Percentiles rank a stretch among this genome's conserved stretches.
These are phyloP conservation scores for Dalbergia oliveri DNA, from an alignment of 306 rosid genomes.

Conservation along the genomic window DNA sequence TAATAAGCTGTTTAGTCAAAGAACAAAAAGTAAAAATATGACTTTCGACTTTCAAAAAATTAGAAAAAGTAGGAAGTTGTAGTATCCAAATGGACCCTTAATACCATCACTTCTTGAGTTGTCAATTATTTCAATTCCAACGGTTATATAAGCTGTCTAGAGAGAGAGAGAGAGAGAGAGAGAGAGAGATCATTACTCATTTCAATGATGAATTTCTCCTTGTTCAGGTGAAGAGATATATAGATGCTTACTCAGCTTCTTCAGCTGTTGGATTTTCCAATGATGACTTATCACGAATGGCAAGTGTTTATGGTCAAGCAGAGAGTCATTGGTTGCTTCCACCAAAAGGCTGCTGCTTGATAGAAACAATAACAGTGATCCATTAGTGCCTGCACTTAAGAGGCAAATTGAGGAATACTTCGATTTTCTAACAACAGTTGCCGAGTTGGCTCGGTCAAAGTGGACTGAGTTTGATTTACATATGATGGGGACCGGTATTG, in stretches of 20 bases:
- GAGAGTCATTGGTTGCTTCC: constrained; percentile 67
- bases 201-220: constrained; percentile 41
- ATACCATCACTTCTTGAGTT: constrained; percentile 32
- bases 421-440: constrained; percentile 71
- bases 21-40: too few species aligned
- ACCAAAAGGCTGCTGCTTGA: constrained; percentile 60
- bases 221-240: constrained; percentile 86
- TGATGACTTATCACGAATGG: constrained; percentile 77
- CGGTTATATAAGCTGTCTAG: constrained; percentile 30
- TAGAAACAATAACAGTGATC: constrained; percentile 52
- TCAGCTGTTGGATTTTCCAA: constrained; percentile 89
- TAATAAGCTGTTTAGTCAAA: too few species aligned
- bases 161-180: neutral
- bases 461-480: constrained; percentile 95
- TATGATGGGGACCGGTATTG: constrained; percentile 83
- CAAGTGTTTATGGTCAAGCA: constrained; percentile 67
- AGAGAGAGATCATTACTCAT: constrained; percentile 37
- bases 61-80: too few species aligned
- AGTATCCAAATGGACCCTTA: too few species aligned
- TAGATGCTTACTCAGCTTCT: constrained; percentile 87
- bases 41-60: too few species aligned
- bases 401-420: constrained; percentile 75
- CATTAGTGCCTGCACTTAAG: constrained; percentile 61
- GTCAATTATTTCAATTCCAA: constrained; percentile 31
- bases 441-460: constrained; percentile 94